Conservation (phyloP, 2,329 filamentous ascomycete genomes). For the Capronia epimyces region DNA sequence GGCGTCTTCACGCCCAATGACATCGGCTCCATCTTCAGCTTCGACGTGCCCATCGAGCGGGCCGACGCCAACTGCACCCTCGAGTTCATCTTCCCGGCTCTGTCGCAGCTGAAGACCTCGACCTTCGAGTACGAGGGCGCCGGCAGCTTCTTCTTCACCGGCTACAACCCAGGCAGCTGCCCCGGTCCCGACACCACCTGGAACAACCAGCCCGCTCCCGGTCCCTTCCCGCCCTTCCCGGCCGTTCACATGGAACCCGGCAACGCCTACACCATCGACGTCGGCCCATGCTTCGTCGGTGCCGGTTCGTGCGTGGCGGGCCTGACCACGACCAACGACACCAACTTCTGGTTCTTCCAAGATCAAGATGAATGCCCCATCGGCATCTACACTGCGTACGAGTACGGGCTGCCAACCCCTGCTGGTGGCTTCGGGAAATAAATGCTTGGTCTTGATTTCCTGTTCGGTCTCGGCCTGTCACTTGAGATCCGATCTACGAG, state of each 20-base stretch:
- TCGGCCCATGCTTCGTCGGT: conserved; percentile 29
- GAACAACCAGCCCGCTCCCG: conserved; percentile 47
- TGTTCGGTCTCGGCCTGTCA: no score
- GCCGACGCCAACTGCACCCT: conserved; percentile 57
- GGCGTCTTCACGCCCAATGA: conserved; percentile 50
- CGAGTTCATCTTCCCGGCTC: conserved; percentile 59
- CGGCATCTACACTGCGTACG: conserved; percentile 28
- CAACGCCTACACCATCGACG: conserved; percentile 47
- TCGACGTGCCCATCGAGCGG: conserved; percentile 55
- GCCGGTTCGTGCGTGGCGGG: conserved; percentile 27
- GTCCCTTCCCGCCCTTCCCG: conserved; percentile 40
- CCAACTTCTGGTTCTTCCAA: conserved; percentile 57
- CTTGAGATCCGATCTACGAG: no score
- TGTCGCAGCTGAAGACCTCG: conserved; percentile 55
- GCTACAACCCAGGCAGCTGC: conserved; percentile 44
- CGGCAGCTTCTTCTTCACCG: conserved; percentile 51
- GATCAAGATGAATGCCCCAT: conserved; percentile 49
- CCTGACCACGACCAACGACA: conserved; percentile 45
- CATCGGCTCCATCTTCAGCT: conserved; percentile 61
- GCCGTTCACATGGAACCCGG: conserved; percentile 46
- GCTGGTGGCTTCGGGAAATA: neutral
- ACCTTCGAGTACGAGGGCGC: conserved; percentile 51
- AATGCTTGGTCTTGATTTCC: neutral
- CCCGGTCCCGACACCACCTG: conserved; percentile 47
- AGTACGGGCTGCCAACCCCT: conserved; percentile 24